Base-by-base conservation (phyloP, 2,329 filamentous ascomycete species). In the Fusarium verrucosum region DNA sequence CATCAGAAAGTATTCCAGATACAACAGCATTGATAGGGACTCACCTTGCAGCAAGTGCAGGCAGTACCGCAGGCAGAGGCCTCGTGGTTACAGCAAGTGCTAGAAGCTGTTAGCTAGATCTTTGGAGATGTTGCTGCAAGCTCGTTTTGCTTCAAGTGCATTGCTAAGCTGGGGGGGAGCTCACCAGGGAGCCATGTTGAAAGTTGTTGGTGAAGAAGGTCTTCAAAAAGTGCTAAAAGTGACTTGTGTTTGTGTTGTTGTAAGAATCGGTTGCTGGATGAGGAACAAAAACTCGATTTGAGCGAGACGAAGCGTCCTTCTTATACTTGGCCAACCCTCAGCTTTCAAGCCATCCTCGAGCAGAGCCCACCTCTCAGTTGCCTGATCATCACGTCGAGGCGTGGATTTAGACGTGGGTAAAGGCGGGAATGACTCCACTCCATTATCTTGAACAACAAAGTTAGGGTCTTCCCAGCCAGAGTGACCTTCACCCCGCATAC, bases 111-210 rank as follows among this genome's bases (percentile, higher is more conserved):
- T 42, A 65, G 53, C 26, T 4, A 25, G 5, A 16, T 33, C 30
- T 23, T 35, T 20, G 22, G 25, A n/a, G 19, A 19, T 32, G 8
- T 40, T 32, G 14, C 38, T 19, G 20, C 49, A 44, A 45, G 42
- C 26, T 58, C 23, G 17, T 25, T 19, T 10, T 17, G 33, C 32
- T 53, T 17, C n/a, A 36, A 17, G 25, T 20, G 20, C 3, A 49
- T 16, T n/a, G 42, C 10, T 1, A 10, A 41, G 10, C 13, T 10
- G 16, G 13, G 43, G 42, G 50, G 17, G n/a, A 28, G 45, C 70
- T 70, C 57, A 72, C 70, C 70, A 72, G 65, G 70, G 70, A 72
- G 70, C 62, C 70, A 72, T 72, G 35, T 64, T 72, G 69, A 71
- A 68, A 55, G 40, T 68, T 59, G 41, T 59, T 68, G 49, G 46